Evolutionary conservation across 257 asterid genomes (phyloP).

Genomic region (Hygrophila difformis): DNA sequence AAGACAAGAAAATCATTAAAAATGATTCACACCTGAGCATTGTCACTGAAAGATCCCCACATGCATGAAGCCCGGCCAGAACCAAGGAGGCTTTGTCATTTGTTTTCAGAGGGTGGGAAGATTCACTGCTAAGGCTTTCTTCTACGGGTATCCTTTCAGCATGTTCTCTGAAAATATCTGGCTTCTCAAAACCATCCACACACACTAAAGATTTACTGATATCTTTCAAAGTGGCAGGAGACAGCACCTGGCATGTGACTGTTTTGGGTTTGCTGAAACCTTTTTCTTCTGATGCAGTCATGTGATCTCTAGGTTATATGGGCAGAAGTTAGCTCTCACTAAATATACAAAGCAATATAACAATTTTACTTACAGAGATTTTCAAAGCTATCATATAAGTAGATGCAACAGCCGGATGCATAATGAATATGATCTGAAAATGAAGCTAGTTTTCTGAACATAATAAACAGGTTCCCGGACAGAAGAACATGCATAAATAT

Average conservation of each 20-base stretch:
- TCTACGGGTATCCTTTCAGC: conserved; percentile 20
- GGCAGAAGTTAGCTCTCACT: too few species aligned
- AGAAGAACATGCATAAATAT: too few species aligned
- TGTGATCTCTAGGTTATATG: conserved; percentile 14
- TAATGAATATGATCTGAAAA: too few species aligned
- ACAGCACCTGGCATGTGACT: conserved; percentile 67
- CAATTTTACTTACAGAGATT: too few species aligned
- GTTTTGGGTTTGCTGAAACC: conserved; percentile 52
- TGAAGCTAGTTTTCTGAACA: too few species aligned
- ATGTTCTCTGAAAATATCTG: conserved; percentile 9
- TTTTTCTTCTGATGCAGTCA: conserved; percentile 34
- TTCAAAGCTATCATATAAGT: too few species aligned
- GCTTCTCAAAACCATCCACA: conserved; percentile 25
- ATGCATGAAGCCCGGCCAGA: conserved; percentile 95
- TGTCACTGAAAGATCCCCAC: conserved; percentile 94
- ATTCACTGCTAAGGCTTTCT: conserved; percentile 18
- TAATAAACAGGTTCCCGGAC: too few species aligned
- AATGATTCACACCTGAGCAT: conserved; percentile 69
- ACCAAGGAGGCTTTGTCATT: conserved; percentile 38
- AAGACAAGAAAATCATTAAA: not conserved
- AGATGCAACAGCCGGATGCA: too few species aligned
- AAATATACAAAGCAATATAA: too few species aligned
- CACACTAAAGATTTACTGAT: conserved; percentile 39
- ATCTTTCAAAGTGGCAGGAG: conserved; percentile 49
- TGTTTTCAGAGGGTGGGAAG: conserved; percentile 17